phyloP scores from a whole-genome alignment of 495 filamentous ascomycete species.

The Penicillium tannophilum region DNA sequence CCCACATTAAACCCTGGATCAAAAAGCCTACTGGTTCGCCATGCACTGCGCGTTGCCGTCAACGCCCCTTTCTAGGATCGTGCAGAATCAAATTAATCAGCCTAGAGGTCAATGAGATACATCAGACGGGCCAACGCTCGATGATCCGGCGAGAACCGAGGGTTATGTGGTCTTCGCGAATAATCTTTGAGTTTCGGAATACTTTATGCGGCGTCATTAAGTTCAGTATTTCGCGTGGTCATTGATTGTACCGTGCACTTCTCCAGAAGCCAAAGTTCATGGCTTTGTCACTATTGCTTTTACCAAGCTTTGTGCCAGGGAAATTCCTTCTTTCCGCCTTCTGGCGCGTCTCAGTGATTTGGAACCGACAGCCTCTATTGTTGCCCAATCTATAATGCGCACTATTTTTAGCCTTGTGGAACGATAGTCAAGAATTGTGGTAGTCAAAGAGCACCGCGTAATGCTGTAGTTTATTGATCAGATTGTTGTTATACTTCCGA shows the following conservation, averaged over 20 bases:
- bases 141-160: not conserved
- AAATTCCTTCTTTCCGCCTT: not conserved
- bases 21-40: not conserved
- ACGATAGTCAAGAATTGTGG: not conserved
- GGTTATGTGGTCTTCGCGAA: not conserved
- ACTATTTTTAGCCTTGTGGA: not conserved
- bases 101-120: not conserved
- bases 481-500: not conserved
- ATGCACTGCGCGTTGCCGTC: not conserved
- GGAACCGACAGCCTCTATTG: not conserved
- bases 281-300: not conserved
- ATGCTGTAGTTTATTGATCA: not conserved
- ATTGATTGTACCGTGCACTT: not conserved
- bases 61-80: not conserved
- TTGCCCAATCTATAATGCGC: not conserved
- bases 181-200: not conserved
- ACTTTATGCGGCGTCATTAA: not conserved
- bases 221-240: not conserved
- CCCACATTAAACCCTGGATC: not conserved
- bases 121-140: not conserved
- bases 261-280: not conserved
- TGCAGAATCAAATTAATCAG: not conserved
- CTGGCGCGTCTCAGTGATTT: not conserved
- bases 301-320: not conserved
- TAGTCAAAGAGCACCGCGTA: not conserved